Percentiles rank a stretch among this genome's conserved stretches.
Evolutionary conservation across 2,329 filamentous ascomycete species (phyloP).

Genomic region (Colletotrichum limetticola): DNA sequence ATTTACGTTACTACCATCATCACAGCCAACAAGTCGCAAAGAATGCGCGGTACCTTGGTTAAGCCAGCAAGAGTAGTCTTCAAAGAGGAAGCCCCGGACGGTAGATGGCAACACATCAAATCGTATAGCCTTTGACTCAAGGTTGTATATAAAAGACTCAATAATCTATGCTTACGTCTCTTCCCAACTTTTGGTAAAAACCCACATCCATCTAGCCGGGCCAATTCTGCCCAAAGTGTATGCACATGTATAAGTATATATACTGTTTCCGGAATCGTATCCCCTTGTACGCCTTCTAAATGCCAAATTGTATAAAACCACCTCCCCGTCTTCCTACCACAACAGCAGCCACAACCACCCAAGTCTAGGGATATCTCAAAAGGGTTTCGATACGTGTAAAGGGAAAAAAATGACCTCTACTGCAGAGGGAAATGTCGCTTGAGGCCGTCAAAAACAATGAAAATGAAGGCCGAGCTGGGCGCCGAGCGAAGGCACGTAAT

Average conservation of each 20-base stretch:
- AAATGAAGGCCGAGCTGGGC: constrained; percentile 98
- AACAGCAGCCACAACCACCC: constrained; percentile 5
- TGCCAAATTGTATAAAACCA: constrained; percentile 17
- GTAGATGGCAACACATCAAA: not conserved
- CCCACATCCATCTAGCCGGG: not conserved
- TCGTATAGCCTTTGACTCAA: not conserved
- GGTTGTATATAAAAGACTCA: not conserved
- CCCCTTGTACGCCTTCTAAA: constrained; percentile 25
- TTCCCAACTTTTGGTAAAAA: not conserved
- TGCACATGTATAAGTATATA: not conserved
- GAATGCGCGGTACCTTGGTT: not conserved
- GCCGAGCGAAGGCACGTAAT: constrained; percentile 90
- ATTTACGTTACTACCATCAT: not conserved
- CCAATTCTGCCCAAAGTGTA: not conserved
- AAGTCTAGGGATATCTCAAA: constrained; percentile 33
- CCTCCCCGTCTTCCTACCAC: not conserved
- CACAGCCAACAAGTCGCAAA: not conserved
- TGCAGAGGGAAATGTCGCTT: constrained; percentile 73
- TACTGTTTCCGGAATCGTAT: constrained; percentile 4
- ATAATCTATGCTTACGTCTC: not conserved
- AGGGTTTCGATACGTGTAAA: not conserved
- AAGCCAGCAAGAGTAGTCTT: not conserved
- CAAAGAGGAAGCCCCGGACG: too few species aligned
- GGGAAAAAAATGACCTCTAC: constrained; percentile 36
- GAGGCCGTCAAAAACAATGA: constrained; percentile 91